phyloP scores from a whole-genome alignment of 2,329 filamentous ascomycete genomes.

The Canariomyces notabilis region DNA sequence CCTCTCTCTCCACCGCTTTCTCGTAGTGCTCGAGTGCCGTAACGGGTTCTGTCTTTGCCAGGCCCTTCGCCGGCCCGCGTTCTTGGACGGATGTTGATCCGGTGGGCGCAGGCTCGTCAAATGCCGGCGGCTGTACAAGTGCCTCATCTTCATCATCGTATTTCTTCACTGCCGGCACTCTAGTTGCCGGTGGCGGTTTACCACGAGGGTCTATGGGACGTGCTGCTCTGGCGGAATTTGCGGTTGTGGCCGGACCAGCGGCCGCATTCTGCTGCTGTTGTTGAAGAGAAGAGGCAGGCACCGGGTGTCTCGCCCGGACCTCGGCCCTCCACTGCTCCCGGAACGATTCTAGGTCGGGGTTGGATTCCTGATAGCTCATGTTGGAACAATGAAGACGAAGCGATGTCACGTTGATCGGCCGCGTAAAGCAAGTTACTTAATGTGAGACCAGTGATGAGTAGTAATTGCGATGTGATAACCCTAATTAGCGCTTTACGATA shows the following conservation, averaged over 20 bases:
- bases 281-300: constrained; percentile 9
- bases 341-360: constrained; percentile 78
- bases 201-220: constrained; percentile 1
- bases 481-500: not conserved
- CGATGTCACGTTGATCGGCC: not conserved
- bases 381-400: not conserved
- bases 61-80: constrained; percentile 24
- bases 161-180: constrained; percentile 24
- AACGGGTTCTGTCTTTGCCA: constrained; percentile 44
- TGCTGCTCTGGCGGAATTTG: not conserved
- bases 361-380: constrained; percentile 37
- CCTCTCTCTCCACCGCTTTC: constrained; percentile 82
- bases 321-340: constrained; percentile 82
- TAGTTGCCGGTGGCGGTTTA: constrained; percentile 19
- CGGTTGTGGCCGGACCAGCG: constrained; percentile 12
- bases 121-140: constrained; percentile 30
- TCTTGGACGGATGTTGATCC: constrained; percentile 16
- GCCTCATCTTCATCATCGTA: constrained; percentile 35
- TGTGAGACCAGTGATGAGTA: not conserved
- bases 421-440: not conserved
- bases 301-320: constrained; percentile 45
- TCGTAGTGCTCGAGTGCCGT: constrained; percentile 93
- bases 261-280: constrained; percentile 8
- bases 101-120: constrained; percentile 31
- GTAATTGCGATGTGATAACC: not conserved